Evolutionary conservation across 345 rosid species (phyloP), one percentile per base, ranked within the genome.

Genomic region (Odontarrhena argentea): DNA sequence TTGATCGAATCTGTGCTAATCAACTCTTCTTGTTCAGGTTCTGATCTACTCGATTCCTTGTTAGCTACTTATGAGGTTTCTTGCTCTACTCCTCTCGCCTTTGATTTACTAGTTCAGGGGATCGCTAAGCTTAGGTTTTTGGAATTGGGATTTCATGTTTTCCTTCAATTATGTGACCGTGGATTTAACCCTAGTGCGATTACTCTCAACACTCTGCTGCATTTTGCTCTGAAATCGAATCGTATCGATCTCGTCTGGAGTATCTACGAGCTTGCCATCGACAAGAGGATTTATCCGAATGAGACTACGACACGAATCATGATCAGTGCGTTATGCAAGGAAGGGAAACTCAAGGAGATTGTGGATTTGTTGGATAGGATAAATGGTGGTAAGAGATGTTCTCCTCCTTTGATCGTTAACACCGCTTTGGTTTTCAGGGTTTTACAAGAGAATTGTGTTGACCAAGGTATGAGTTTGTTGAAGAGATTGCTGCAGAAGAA

Each of bases 401-500:
- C 83, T 35, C 89, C 98, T 37, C 56, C 68, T 0, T 80, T 86
- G 76, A 79, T 89, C 47, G 89, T 86, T 47, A 87, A 85, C 64
- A 70, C 91, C 38, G 63, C 79, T 65, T 78, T 87, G 60, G 53
- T 86, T 26, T 74, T 76, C 62, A 77, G 78, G 69, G 78, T 85
- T 71, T 59, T 89, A 4, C 83, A 86, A 52, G 83, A 79, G 49
- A 80, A 83, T 36, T 76, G 85, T 18, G 68, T 80, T 15, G 86
- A 82, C 7, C 80, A 66, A 2, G 80, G 76, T 6, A 61, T 84
- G 85, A 68, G 63, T 7, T 73, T 89, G 69, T 47, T 89, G 85
- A 89, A 81, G 81, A 80, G 82, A 55, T 57, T 92, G 82, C 68
- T 92, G 73, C 87, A 76, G 70, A 87, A 77, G 86, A 85, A 83